phyloP scores from a whole-genome alignment of 768 basidiomycete genomes.

The Lentinula lateritia region DNA sequence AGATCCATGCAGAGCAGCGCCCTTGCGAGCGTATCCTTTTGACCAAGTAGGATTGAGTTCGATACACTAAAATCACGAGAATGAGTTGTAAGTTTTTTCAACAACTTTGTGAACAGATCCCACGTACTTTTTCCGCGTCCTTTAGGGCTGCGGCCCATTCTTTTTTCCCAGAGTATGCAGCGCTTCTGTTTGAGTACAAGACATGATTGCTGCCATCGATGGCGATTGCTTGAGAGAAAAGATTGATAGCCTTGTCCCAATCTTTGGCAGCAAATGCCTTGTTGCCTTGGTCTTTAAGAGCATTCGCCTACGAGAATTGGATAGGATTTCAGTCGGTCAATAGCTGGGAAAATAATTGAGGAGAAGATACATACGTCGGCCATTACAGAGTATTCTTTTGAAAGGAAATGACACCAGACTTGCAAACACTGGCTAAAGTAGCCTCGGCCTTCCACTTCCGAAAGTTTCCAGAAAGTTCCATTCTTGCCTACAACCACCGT shows the following conservation, averaged over 20 bases:
- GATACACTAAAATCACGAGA: constrained; percentile 52
- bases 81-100: background rate
- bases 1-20: constrained; percentile 87
- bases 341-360: background rate
- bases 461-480: background rate
- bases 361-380: constrained; percentile 24
- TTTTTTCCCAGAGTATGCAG: constrained; percentile 83
- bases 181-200: constrained; percentile 89
- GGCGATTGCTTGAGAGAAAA: constrained; percentile 78
- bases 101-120: background rate
- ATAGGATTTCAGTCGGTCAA: background rate
- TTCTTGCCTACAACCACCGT: background rate
- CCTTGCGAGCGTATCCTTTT: constrained; percentile 89
- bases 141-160: constrained; percentile 70
- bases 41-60: constrained; percentile 76
- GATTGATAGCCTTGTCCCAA: constrained; percentile 81
- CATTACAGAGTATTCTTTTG: constrained; percentile 16
- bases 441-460: background rate
- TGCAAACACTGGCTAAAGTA: background rate
- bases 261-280: constrained; percentile 93
- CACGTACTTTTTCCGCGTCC: constrained; percentile 86
- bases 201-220: constrained; percentile 84
- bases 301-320: constrained; percentile 30
- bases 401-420: background rate
- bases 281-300: constrained; percentile 90